These are phyloP conservation scores for Bisporella sp. DNA, from an alignment of 2,329 filamentous ascomycete genomes.

Conservation along the genomic window DNA sequence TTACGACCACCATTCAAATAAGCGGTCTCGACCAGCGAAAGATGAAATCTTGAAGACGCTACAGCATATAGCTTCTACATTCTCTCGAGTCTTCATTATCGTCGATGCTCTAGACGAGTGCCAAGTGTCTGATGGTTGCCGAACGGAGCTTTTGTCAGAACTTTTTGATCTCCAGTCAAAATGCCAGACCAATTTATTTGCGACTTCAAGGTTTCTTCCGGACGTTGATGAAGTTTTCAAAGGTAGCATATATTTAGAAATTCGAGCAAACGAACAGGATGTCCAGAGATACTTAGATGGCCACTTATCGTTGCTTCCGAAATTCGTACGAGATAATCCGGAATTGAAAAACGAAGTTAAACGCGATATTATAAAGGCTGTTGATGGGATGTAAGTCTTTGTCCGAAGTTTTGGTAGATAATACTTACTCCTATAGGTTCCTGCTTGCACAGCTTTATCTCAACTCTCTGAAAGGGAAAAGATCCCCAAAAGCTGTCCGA, in stretches of 20 bases:
- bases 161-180: constrained; percentile 12
- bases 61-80: too few species aligned
- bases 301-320: constrained; percentile 15
- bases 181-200: constrained; percentile 20
- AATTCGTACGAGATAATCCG: constrained; percentile 11
- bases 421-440: neutral
- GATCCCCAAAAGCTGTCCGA: too few species aligned
- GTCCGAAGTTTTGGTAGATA: neutral
- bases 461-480: too few species aligned
- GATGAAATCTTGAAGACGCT: too few species aligned
- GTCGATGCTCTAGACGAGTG: constrained; percentile 15
- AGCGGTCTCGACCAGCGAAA: too few species aligned
- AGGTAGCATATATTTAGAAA: constrained; percentile 16
- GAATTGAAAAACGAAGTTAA: constrained; percentile 19
- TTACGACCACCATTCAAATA: too few species aligned
- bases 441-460: too few species aligned
- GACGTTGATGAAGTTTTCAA: constrained; percentile 19
- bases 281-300: constrained; percentile 5
- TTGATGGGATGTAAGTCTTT: constrained; percentile 26
- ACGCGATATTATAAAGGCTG: constrained; percentile 13
- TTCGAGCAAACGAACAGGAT: constrained; percentile 26
- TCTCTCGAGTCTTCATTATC: too few species aligned
- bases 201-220: constrained; percentile 25
- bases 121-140: neutral
- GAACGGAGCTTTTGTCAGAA: neutral